Evolutionary conservation across 192 early-diverging fungal genomes (phyloP), one percentile per base, ranked within the genome.

Genomic region (Mortierella alpina): DNA sequence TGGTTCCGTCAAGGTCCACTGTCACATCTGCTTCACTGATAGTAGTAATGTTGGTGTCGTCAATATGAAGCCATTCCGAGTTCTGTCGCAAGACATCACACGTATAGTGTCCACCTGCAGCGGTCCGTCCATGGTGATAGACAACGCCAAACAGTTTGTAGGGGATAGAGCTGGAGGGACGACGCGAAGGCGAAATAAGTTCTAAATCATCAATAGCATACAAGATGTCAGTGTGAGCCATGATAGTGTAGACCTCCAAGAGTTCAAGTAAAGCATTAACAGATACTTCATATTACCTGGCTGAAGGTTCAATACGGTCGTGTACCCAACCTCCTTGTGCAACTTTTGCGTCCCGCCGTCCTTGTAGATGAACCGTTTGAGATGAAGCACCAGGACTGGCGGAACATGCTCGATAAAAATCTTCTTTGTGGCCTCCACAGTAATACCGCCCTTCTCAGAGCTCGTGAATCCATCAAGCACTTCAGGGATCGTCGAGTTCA

Each of bases 71-170:
- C 98, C 98, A 99, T 66, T 92, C 86, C 49, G 87, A 81, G 57
- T 87, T 86, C 10, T 91, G 85, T 59, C 92, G 86, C 61, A 86
- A 70, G 7, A 99, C 87, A 84, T 97, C 95, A 85, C 95, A 97
- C 4, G 98, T 99, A 84, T 99, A 99, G 73, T 99, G 98, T 9
- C 98, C 98, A 44, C 96, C 97, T 14, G 86, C 91, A 17, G 96
- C 93, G 31, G 87, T 86, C 55, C 82, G 82, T 5, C 98, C 97
- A 79, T 98, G 98, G 85, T 99, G 98, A 79, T 98, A 96, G 8
- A 99, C 95, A 47, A 96, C 97, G 23, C 92, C 93, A 85, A 92
- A 92, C 8, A 97, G 87, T 54, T 88, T 85, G 79, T 96, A 97
- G 23, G 86, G 83, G 14, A 89, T 59, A 39, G 84, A 52, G 59